phyloP scores from a whole-genome alignment of 805 yeast genomes.

The Zygosaccharomyces lentus region DNA sequence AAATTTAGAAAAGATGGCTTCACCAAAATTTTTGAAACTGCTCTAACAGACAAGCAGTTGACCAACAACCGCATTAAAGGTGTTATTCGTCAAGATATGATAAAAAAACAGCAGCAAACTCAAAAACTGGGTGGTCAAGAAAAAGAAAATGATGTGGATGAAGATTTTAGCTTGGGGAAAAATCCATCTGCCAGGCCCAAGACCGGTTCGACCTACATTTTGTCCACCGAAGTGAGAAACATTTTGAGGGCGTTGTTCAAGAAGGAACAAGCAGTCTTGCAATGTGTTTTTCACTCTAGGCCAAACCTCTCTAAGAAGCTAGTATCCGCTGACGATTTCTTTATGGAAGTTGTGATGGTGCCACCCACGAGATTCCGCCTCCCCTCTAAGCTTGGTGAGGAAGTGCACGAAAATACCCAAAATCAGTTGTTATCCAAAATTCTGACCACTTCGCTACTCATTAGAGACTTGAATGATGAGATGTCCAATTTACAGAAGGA shows the following conservation, averaged over 20 bases:
- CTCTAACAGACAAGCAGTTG: constrained; percentile 75
- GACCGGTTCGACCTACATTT: constrained; percentile 76
- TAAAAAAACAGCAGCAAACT: constrained; percentile 39
- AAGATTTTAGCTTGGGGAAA: constrained; percentile 34
- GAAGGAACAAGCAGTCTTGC: constrained; percentile 64
- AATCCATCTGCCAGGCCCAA: constrained; percentile 54
- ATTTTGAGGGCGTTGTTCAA: constrained; percentile 70
- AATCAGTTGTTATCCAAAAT: constrained; percentile 82
- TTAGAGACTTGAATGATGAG: constrained; percentile 86
- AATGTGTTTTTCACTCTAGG: constrained; percentile 75
- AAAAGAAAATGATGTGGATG: constrained; percentile 28
- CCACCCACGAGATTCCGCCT: constrained; percentile 96
- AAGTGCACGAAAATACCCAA: constrained; percentile 89
- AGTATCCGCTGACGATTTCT: constrained; percentile 75
- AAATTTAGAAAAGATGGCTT: constrained; percentile 92
- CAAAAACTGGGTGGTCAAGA: constrained; percentile 30
- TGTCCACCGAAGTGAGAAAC: constrained; percentile 83
- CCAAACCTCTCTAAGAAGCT: constrained; percentile 49
- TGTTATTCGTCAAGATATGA: constrained; percentile 64
- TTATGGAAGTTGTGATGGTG: constrained; percentile 81
- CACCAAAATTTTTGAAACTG: constrained; percentile 84
- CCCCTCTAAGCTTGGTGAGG: constrained; percentile 97
- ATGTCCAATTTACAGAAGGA: constrained; percentile 59
- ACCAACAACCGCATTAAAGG: constrained; percentile 83
- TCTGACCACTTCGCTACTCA: constrained; percentile 71